A percentile compares a stretch with the other conserved stretches of the same genome.
phyloP scores from a whole-genome alignment of 257 asterid genomes.

The Craterostigma plantagineum region DNA sequence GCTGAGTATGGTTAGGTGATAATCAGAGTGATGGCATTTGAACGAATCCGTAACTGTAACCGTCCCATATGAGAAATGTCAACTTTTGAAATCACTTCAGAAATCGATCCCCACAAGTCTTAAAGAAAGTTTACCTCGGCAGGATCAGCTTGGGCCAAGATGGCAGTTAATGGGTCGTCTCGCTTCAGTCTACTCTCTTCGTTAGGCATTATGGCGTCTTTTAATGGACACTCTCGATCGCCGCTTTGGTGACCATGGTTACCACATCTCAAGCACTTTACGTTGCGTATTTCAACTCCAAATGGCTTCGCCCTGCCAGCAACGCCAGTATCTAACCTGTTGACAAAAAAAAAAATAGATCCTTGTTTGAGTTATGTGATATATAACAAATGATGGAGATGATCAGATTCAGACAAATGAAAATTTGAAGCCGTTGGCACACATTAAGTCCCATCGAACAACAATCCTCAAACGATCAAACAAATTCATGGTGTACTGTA shows the following conservation, averaged over 20 bases:
- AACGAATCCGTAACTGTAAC: too few species aligned
- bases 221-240: conserved; percentile 95
- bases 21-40: too few species aligned
- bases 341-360: conserved; percentile 1
- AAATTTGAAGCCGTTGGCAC: too few species aligned
- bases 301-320: conserved; percentile 82
- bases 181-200: conserved; percentile 86
- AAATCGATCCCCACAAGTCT: neutral
- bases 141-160: conserved; percentile 65
- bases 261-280: conserved; percentile 91
- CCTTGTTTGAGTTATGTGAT: too few species aligned
- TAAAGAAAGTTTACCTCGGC: conserved; percentile 34
- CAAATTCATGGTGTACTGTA: too few species aligned
- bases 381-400: too few species aligned
- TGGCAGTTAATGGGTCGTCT: conserved; percentile 87
- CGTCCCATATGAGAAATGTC: too few species aligned
- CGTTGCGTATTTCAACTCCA: conserved; percentile 95
- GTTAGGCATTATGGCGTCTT: conserved; percentile 82
- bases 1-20: too few species aligned
- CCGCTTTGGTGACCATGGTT: conserved; percentile 94
- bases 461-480: too few species aligned
- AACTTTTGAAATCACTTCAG: too few species aligned
- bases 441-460: too few species aligned
- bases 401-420: too few species aligned
- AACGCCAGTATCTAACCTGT: conserved; percentile 89